phyloP scores from a whole-genome alignment of 2,329 filamentous ascomycete genomes.

The Dactylellina parvicollis region DNA sequence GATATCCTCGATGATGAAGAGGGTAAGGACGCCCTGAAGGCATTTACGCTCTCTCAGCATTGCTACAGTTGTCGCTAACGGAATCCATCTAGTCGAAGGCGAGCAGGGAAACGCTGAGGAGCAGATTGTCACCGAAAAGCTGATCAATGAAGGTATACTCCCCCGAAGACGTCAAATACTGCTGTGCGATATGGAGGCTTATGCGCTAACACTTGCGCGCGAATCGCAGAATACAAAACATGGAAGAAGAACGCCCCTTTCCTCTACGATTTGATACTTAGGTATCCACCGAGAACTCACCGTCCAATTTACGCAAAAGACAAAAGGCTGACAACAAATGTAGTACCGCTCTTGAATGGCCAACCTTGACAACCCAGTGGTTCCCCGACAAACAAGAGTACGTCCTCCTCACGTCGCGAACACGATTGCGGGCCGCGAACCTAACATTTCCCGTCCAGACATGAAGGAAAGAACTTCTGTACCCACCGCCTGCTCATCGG shows the following conservation, averaged over 20 bases:
- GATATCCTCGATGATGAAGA: conserved; percentile 48
- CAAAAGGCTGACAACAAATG: conserved; percentile 8
- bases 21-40: conserved; percentile 31
- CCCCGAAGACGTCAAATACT: not conserved
- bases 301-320: not conserved
- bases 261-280: conserved; percentile 96
- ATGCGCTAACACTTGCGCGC: not conserved
- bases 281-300: conserved; percentile 63
- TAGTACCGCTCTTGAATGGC: conserved; percentile 94
- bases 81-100: conserved; percentile 17
- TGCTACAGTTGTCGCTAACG: conserved; percentile 8
- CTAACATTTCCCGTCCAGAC: conserved; percentile 61
- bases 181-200: not conserved
- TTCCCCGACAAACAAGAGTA: conserved; percentile 90
- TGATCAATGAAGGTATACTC: conserved; percentile 85
- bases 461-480: conserved; percentile 84
- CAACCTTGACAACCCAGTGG: conserved; percentile 97
- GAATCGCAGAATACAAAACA: conserved; percentile 88
- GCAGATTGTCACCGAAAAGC: conserved; percentile 66
- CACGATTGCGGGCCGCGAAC: not conserved
- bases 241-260: conserved; percentile 99
- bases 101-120: conserved; percentile 64
- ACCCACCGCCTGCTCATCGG: conserved; percentile 90
- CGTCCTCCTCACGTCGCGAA: conserved; percentile 56
- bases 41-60: conserved; percentile 32